These are phyloP conservation scores for Vigna nakashimae DNA, from an alignment of 306 rosid genomes.

Conservation along the genomic window DNA sequence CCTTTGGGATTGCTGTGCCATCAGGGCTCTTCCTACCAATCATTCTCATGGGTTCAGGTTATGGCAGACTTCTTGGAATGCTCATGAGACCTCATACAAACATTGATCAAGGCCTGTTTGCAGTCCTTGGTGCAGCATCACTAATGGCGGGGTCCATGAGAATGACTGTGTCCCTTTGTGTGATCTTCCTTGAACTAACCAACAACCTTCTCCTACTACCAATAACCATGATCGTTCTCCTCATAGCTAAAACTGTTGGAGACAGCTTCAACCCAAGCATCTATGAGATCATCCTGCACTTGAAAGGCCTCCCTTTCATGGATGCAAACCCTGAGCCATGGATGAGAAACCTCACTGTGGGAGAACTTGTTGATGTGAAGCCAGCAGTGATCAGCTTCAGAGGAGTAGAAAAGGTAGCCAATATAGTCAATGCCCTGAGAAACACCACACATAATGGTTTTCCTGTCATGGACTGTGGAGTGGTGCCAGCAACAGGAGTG, in stretches of 20 bases:
- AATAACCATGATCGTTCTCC: constrained; percentile 88
- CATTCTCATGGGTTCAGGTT: constrained; percentile 89
- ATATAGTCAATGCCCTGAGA: constrained; percentile 71
- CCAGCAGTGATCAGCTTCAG: constrained; percentile 63
- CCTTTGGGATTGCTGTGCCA: constrained; percentile 92
- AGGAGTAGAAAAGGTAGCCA: constrained; percentile 75
- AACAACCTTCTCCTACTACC: constrained; percentile 87
- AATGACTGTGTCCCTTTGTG: constrained; percentile 90
- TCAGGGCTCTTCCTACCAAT: constrained; percentile 96
- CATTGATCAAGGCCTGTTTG: constrained; percentile 77
- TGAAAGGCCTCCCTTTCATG: constrained; percentile 89
- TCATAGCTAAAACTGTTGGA: constrained; percentile 84
- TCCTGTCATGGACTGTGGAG: constrained; percentile 68
- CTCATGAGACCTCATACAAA: constrained; percentile 69
- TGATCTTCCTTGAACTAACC: constrained; percentile 91
- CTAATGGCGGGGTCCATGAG: constrained; percentile 98
- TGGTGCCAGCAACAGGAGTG: constrained; percentile 50
- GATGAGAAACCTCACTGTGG: constrained; percentile 87
- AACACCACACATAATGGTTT: constrained; percentile 87
- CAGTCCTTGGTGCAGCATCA: constrained; percentile 95
- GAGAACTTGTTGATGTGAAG: constrained; percentile 81
- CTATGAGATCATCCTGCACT: constrained; percentile 78
- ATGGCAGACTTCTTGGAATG: constrained; percentile 83
- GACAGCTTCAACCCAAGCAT: constrained; percentile 89
- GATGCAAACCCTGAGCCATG: constrained; percentile 88